phyloP scores from a whole-genome alignment of 2,329 filamentous ascomycete species.

The Xylaria sp. region DNA sequence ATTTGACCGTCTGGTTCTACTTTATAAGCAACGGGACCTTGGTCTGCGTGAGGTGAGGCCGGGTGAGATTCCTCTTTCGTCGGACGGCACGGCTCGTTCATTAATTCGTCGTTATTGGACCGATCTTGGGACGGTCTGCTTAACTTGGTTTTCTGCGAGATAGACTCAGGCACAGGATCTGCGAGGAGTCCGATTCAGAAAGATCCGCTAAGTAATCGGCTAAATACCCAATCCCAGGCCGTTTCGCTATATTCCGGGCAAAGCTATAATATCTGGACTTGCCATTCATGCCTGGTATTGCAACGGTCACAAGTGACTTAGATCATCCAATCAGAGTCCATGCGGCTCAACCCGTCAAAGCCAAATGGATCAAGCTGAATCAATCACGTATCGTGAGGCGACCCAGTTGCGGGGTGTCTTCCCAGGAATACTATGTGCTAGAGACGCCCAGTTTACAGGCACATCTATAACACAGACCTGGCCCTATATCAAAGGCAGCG shows the following conservation, averaged over 20 bases:
- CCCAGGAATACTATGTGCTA: slow-evolving; percentile 4
- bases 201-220: slow-evolving; percentile 26
- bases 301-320: slow-evolving; percentile 11
- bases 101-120: slow-evolving; percentile 20
- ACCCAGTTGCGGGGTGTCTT: slow-evolving; percentile 15
- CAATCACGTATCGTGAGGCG: slow-evolving; percentile 15
- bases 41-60: slow-evolving; percentile 20
- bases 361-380: slow-evolving; percentile 23
- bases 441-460: background rate
- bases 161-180: slow-evolving; percentile 37
- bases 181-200: slow-evolving; percentile 15
- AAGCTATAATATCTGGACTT: slow-evolving; percentile 17
- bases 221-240: slow-evolving; percentile 21
- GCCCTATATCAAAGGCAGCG: slow-evolving; percentile 16
- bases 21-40: slow-evolving; percentile 11
- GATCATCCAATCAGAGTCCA: slow-evolving; percentile 17
- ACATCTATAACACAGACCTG: slow-evolving; percentile 23
- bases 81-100: slow-evolving; percentile 14
- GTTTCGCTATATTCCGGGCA: background rate
- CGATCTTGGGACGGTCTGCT: slow-evolving; percentile 1
- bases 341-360: slow-evolving; percentile 13
- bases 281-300: slow-evolving; percentile 25
- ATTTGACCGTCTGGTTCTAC: slow-evolving; percentile 7
- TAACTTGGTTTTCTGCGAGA: slow-evolving; percentile 23
- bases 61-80: slow-evolving; percentile 27